These are phyloP conservation scores for Yamadazyma jaroonii DNA, from an alignment of 1,139 yeast genomes.

Conservation along the genomic window DNA sequence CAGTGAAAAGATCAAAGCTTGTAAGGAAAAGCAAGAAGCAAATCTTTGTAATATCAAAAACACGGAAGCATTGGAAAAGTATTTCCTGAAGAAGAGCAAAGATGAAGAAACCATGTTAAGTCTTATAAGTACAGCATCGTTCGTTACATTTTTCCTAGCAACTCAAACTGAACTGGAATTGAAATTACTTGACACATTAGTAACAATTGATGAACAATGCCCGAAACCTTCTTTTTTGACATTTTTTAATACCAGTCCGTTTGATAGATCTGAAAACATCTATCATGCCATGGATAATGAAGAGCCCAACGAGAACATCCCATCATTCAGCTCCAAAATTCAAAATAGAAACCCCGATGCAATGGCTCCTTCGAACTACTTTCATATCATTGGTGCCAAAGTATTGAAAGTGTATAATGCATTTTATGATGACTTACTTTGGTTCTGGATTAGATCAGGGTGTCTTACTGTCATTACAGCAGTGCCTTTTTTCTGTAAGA, in stretches of 20 bases:
- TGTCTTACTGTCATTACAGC: slow-evolving; percentile 23
- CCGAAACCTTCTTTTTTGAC: slow-evolving; percentile 25
- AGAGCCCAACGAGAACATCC: slow-evolving; percentile 11
- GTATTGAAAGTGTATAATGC: slow-evolving; percentile 16
- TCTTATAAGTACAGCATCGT: slow-evolving; percentile 27
- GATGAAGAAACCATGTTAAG: slow-evolving; percentile 28
- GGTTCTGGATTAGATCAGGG: slow-evolving; percentile 34
- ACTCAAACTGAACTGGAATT: slow-evolving; percentile 17
- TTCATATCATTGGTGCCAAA: slow-evolving; percentile 21
- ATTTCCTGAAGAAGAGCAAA: slow-evolving; percentile 13
- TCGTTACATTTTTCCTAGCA: slow-evolving; percentile 15
- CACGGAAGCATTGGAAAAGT: slow-evolving; percentile 14
- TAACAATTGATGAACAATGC: slow-evolving; percentile 24
- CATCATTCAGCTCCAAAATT: slow-evolving; percentile 7
- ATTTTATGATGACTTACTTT: slow-evolving; percentile 21
- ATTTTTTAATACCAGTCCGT: slow-evolving; percentile 19
- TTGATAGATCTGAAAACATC: slow-evolving; percentile 14
- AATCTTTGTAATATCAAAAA: slow-evolving; percentile 14
- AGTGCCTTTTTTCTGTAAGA: slow-evolving; percentile 26
- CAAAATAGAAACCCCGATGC: slow-evolving; percentile 28
- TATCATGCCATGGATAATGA: slow-evolving; percentile 12
- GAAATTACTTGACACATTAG: slow-evolving; percentile 25
- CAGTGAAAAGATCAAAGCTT: slow-evolving; percentile 16
- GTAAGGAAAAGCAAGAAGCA: slow-evolving; percentile 10
- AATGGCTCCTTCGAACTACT: slow-evolving; percentile 21